These are phyloP conservation scores for Glebionis coronaria DNA, from an alignment of 129 eudicot species.

Conservation along the genomic window DNA sequence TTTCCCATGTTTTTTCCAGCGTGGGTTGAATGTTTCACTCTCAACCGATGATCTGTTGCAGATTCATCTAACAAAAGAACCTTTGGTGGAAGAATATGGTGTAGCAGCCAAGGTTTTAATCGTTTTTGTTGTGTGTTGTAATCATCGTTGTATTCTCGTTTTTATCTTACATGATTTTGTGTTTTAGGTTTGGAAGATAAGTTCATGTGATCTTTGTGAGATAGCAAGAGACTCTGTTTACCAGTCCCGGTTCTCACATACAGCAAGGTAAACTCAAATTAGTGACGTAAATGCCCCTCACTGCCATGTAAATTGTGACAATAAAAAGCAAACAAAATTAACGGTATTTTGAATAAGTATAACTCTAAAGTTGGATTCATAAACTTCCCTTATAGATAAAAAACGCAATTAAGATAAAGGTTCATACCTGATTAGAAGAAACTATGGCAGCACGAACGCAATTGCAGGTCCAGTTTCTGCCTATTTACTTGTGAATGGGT, in stretches of 20 bases:
- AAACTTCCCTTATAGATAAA: too few species aligned
- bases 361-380: too few species aligned
- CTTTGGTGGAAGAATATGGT: slow-evolving; percentile 95
- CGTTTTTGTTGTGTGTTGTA: background rate
- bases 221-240: slow-evolving; percentile 91
- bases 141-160: slow-evolving; percentile 8
- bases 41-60: slow-evolving; percentile 91
- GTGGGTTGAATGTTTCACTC: slow-evolving; percentile 91
- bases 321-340: too few species aligned
- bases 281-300: too few species aligned
- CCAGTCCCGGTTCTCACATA: slow-evolving; percentile 90
- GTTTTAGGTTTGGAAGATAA: slow-evolving; percentile 93
- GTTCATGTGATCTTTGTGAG: slow-evolving; percentile 95
- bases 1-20: slow-evolving; percentile 94
- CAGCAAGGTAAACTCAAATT: slow-evolving; percentile 62
- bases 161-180: slow-evolving; percentile 5
- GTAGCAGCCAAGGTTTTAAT: slow-evolving; percentile 84
- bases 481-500: too few species aligned
- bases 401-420: too few species aligned
- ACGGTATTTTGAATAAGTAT: too few species aligned
- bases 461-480: too few species aligned
- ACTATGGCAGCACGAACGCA: too few species aligned
- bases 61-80: slow-evolving; percentile 92
- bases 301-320: too few species aligned
- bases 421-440: too few species aligned